Percentiles rank a stretch among this genome's conserved stretches.
Conservation (phyloP, 352 stramenopile genomes). For the Plasmopara viticola region DNA sequence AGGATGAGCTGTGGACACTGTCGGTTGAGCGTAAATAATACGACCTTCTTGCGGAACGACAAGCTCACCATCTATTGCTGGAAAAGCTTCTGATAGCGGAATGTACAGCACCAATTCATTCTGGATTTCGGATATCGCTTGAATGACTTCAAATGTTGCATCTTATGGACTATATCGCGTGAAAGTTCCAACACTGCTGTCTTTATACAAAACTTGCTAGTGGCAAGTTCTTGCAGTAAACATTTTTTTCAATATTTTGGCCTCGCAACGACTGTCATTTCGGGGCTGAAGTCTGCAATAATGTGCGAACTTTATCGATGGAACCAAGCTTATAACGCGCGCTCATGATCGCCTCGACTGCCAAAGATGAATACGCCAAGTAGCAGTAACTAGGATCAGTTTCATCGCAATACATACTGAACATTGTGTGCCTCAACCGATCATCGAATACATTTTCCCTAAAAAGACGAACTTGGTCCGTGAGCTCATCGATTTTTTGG, state of each 20-base stretch:
- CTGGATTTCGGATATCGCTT: no score
- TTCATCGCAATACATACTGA: constrained; percentile 4
- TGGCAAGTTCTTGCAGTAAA: no score
- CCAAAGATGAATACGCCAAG: constrained; percentile 7
- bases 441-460: constrained; percentile 5
- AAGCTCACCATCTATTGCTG: constrained; percentile 26
- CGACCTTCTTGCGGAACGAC: constrained; percentile 5
- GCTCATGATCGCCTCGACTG: constrained; percentile 8
- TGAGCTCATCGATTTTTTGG: not conserved
- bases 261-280: no score
- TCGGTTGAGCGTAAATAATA: constrained; percentile 23
- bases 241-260: no score
- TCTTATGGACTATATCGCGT: no score
- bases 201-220: no score
- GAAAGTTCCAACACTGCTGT: no score
- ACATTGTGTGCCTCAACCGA: constrained; percentile 6
- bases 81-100: constrained; percentile 25
- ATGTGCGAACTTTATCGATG: not conserved
- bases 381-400: not conserved
- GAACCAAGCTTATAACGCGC: not conserved
- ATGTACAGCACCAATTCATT: constrained; percentile 23
- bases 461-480: constrained; percentile 3
- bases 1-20: constrained; percentile 16
- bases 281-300: no score
- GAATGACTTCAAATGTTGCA: no score